Evolutionary conservation across 805 yeast species (phyloP).

Genomic region (Wickerhamiella parazyma): DNA sequence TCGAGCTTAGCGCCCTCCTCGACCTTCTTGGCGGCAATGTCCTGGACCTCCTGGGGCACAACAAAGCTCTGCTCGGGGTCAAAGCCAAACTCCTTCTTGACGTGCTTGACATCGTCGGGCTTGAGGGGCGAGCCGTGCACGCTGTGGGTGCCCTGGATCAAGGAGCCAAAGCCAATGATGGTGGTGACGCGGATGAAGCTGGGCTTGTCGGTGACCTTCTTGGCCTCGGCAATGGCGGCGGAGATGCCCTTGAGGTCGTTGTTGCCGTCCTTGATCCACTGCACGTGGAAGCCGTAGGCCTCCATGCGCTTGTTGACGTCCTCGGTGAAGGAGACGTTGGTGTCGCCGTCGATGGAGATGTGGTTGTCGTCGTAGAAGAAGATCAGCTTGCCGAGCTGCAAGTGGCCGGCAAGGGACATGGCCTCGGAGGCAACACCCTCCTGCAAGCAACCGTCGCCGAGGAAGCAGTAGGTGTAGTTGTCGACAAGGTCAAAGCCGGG

Average conservation of each 20-base stretch:
- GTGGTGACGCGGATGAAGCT: conserved; percentile 79
- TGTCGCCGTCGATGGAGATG: conserved; percentile 91
- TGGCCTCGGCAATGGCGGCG: conserved; percentile 68
- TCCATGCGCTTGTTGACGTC: conserved; percentile 72
- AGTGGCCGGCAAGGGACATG: conserved; percentile 88
- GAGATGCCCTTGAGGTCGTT: conserved; percentile 57
- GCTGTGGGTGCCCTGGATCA: conserved; percentile 68
- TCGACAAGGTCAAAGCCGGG: conserved; percentile 63
- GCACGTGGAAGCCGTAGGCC: conserved; percentile 88
- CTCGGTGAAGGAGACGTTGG: conserved; percentile 83
- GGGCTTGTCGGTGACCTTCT: conserved; percentile 69
- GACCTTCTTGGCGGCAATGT: conserved; percentile 42
- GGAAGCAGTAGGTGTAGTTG: conserved; percentile 61
- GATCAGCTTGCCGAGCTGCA: conserved; percentile 83
- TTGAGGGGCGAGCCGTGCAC: conserved; percentile 97
- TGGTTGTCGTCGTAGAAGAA: conserved; percentile 94
- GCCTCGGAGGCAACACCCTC: conserved; percentile 97
- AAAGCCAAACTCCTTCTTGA: conserved; percentile 76
- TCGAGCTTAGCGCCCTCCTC: conserved; percentile 54
- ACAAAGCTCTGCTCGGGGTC: conserved; percentile 68
- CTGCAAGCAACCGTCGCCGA: conserved; percentile 97
- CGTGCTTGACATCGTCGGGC: conserved; percentile 78
- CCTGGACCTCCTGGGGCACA: conserved; percentile 74
- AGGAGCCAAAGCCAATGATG: conserved; percentile 89
- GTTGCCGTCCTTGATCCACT: conserved; percentile 70